A percentile compares a stretch with the other conserved stretches of the same genome.
These are phyloP conservation scores for Sedum album DNA, from an alignment of 164 flowering plant genomes.

Conservation along the genomic window DNA sequence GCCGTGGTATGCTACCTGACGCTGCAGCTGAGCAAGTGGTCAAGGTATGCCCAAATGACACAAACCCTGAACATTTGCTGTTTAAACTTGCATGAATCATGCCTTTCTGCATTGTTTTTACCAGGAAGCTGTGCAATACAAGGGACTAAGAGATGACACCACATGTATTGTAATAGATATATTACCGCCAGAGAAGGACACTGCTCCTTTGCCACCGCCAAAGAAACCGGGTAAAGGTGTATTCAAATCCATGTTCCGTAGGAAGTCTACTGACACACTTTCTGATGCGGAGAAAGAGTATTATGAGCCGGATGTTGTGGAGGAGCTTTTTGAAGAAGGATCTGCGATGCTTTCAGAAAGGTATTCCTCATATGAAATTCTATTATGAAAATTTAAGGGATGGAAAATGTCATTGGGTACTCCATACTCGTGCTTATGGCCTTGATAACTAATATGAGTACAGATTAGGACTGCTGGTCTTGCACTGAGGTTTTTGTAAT, in stretches of 20 bases:
- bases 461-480: not conserved
- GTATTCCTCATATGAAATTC: conserved; percentile 22
- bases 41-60: conserved; percentile 45
- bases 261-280: conserved; percentile 54
- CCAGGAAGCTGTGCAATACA: conserved; percentile 63
- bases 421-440: not conserved
- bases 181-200: conserved; percentile 54
- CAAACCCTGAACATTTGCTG: not conserved
- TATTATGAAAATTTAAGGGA: not conserved
- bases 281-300: conserved; percentile 47
- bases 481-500: not conserved
- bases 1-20: conserved; percentile 77
- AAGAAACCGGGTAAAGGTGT: conserved; percentile 78
- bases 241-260: conserved; percentile 76
- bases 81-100: not conserved
- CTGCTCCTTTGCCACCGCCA: conserved; percentile 47
- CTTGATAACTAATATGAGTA: not conserved
- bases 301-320: conserved; percentile 67
- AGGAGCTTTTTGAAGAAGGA: conserved; percentile 88
- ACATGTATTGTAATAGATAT: conserved; percentile 93
- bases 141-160: conserved; percentile 95
- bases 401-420: no score
- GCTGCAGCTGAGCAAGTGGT: conserved; percentile 88
- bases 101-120: conserved; percentile 11
- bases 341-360: conserved; percentile 95